Base-by-base conservation (phyloP, 2,329 filamentous ascomycete species). In the Penicillium olsonii region DNA sequence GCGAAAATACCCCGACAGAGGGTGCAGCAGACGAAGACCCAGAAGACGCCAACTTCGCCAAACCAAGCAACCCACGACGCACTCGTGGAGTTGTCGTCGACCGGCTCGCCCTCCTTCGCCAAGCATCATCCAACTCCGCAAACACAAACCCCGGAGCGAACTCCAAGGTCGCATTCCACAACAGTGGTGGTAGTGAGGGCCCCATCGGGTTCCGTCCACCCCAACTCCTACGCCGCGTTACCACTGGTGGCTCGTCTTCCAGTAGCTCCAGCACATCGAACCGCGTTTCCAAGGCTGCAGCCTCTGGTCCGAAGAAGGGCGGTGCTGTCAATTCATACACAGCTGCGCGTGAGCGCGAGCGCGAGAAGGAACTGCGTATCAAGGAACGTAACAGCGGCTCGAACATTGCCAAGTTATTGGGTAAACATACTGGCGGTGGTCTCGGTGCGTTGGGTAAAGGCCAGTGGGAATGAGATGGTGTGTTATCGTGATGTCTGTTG, bases 241-340 rank as follows among this genome's bases (percentile, higher is more conserved):
- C 66, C 0, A 64, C 63, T 1, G 56, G 60, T 15, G 67, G 63
- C 1, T 67, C 67, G 5, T 63, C 66, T 4, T 64, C 61, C 15
- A 47, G 42, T 7, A 45, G 26, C n/a, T 60, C 59, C 6, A 54
- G 42, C 24, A 45, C 53, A 26, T 63, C 65, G 9, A 60, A 55
- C 20, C 59, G 55, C 8, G 63, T 64, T 18, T 42, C 66, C 8
- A 68, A 66, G 26, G 69, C 48, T 56, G 66, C 68, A 38, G 59
- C 68, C 5, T 77, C 79, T 12, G 78, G 78, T 3, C 77, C 75
- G n/a, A 83, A 81, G 62, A 83, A 79, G 70, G 81, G 72, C 11
- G 81, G 78, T 22, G 79, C 79, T 38, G 80, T 84, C 9, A 82
- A 84, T 56, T 83, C 80, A 17, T 81, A 74, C 47, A 68, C 72